Percentiles rank a stretch among this genome's conserved stretches.
Evolutionary conservation across 1,284 basidiomycete genomes (phyloP).

Genomic region (Ceratobasidium sp.): DNA sequence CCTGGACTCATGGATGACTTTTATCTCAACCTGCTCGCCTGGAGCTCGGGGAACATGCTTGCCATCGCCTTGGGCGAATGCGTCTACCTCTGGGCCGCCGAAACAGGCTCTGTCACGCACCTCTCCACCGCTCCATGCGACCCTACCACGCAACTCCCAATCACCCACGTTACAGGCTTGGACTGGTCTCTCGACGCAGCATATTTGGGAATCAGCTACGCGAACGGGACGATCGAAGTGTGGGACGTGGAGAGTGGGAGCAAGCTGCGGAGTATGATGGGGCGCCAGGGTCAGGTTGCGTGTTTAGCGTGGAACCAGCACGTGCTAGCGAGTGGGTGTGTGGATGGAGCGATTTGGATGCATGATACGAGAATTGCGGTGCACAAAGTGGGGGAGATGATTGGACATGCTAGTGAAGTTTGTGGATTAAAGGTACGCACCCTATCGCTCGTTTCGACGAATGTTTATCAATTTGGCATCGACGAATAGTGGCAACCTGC

Average conservation of each 20-base stretch:
- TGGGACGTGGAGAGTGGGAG: constrained; percentile 90
- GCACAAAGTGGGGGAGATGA: constrained; percentile 90
- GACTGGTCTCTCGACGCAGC: constrained; percentile 91
- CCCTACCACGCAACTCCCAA: constrained; percentile 59
- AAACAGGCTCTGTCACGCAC: constrained; percentile 84
- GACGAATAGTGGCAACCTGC: constrained; percentile 56
- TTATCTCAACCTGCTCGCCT: constrained; percentile 94
- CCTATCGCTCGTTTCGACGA: neutral
- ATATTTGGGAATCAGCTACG: constrained; percentile 89
- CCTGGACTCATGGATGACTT: constrained; percentile 97
- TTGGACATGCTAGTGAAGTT: constrained; percentile 91
- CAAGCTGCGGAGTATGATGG: constrained; percentile 89
- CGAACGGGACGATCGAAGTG: constrained; percentile 91
- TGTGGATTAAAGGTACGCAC: constrained; percentile 72
- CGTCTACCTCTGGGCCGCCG: constrained; percentile 95
- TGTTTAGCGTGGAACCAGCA: constrained; percentile 89
- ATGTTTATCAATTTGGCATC: constrained; percentile 8
- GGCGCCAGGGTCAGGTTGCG: constrained; percentile 85
- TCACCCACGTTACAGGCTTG: constrained; percentile 81
- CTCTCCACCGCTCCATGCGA: constrained; percentile 75
- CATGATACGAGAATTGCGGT: constrained; percentile 90
- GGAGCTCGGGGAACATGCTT: constrained; percentile 88
- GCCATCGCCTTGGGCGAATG: constrained; percentile 87
- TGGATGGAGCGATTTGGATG: constrained; percentile 93
- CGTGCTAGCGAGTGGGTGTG: constrained; percentile 87